phyloP scores from a whole-genome alignment of 2,329 filamentous ascomycete genomes.

The Fusarium sp. region DNA sequence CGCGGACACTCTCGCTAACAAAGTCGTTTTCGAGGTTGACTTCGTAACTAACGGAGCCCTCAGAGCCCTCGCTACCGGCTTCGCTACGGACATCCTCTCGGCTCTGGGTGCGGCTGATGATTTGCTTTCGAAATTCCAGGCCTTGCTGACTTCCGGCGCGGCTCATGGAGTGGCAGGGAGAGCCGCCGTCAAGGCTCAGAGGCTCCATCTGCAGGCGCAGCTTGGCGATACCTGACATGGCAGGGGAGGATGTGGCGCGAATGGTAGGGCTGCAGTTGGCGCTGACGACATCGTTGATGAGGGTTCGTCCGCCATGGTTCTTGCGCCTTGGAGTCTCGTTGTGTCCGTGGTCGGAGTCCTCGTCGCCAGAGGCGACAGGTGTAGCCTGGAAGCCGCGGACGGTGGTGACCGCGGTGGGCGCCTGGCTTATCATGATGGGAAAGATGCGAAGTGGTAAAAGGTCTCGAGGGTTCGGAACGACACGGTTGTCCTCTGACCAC shows the following conservation, averaged over 20 bases:
- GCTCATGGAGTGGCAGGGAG: slow-evolving; percentile 68
- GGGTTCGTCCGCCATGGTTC: slow-evolving; percentile 53
- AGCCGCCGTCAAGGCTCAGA: slow-evolving; percentile 72
- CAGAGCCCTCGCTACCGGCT: slow-evolving; percentile 70
- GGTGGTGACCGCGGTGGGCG: slow-evolving; percentile 63
- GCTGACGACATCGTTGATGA: slow-evolving; percentile 69
- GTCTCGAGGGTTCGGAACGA: slow-evolving; percentile 12
- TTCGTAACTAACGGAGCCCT: slow-evolving; percentile 82
- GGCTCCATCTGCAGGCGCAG: slow-evolving; percentile 85
- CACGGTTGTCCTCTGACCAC: slow-evolving; percentile 35
- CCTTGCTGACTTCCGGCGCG: slow-evolving; percentile 60
- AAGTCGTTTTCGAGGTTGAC: slow-evolving; percentile 88
- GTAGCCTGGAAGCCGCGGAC: slow-evolving; percentile 69
- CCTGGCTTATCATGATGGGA: slow-evolving; percentile 59
- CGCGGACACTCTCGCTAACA: slow-evolving; percentile 72
- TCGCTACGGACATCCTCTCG: slow-evolving; percentile 67
- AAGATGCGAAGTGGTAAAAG: slow-evolving; percentile 24
- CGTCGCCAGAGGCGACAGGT: slow-evolving; percentile 66
- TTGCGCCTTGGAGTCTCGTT: slow-evolving; percentile 53
- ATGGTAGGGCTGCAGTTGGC: slow-evolving; percentile 73
- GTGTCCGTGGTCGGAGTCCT: slow-evolving; percentile 65
- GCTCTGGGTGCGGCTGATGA: slow-evolving; percentile 66
- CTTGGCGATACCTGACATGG: slow-evolving; percentile 80
- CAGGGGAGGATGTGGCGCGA: slow-evolving; percentile 64
- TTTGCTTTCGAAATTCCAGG: slow-evolving; percentile 62